These are phyloP conservation scores for Plectosphaerella sp. DNA, from an alignment of 2,329 filamentous ascomycete genomes.

Conservation along the genomic window DNA sequence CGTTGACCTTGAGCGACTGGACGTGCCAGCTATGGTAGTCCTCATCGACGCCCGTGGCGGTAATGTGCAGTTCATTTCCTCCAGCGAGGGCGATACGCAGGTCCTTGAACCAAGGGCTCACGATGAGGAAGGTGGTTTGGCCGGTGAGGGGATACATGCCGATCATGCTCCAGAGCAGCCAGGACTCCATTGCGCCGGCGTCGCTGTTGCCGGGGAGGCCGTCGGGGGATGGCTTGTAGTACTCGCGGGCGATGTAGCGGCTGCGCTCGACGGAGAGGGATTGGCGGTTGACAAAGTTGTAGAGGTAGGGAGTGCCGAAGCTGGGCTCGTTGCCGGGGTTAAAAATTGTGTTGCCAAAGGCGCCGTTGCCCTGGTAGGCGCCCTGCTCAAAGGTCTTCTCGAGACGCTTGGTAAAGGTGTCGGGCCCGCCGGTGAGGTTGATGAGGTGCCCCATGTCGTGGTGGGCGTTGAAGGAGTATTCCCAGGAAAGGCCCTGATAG, in stretches of 20 bases:
- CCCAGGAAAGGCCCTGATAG: constrained; percentile 59
- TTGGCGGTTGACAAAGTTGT: constrained; percentile 62
- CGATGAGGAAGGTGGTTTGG: constrained; percentile 63
- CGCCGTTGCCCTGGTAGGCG: constrained; percentile 31
- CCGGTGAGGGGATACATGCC: constrained; percentile 65
- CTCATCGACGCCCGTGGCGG: constrained; percentile 42
- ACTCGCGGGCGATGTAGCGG: constrained; percentile 53
- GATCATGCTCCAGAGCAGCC: constrained; percentile 65
- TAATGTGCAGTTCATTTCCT: constrained; percentile 50
- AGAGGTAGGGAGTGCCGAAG: constrained; percentile 65
- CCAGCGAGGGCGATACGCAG: constrained; percentile 55
- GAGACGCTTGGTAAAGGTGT: constrained; percentile 51
- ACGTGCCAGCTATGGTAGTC: constrained; percentile 48
- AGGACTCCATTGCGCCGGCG: constrained; percentile 69
- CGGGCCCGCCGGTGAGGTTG: constrained; percentile 46
- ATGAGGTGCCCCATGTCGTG: constrained; percentile 59
- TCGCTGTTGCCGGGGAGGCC: constrained; percentile 69
- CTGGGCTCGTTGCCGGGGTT: constrained; percentile 65
- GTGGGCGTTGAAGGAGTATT: constrained; percentile 65
- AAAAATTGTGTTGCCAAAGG: constrained; percentile 54
- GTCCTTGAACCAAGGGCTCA: constrained; percentile 58
- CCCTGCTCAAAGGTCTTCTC: constrained; percentile 56
- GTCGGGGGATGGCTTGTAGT: constrained; percentile 48
- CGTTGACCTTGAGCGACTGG: constrained; percentile 63
- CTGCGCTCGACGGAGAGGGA: constrained; percentile 55